These are phyloP conservation scores for Podospora bellae-mahoneyi DNA, from an alignment of 495 filamentous ascomycete species.

Conservation along the genomic window DNA sequence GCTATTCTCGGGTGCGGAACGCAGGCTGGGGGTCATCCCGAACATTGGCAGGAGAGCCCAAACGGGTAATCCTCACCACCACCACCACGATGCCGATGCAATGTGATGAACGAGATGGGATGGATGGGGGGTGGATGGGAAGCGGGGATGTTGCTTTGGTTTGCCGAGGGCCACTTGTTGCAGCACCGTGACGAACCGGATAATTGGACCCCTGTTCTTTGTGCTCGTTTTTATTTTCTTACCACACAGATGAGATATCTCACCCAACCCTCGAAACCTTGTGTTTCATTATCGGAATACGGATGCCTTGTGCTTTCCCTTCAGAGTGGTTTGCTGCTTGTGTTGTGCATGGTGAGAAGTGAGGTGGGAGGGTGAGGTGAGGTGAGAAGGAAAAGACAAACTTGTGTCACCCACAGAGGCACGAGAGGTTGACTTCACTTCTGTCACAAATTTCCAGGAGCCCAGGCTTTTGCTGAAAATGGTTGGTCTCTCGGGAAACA, in stretches of 20 bases:
- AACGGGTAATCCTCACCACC: constrained; percentile 4
- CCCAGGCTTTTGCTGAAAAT: background rate
- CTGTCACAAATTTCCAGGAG: background rate
- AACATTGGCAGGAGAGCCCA: constrained; percentile 10
- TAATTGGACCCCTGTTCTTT: constrained; percentile 17
- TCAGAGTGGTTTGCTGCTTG: background rate
- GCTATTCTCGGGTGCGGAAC: background rate
- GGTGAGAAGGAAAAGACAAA: background rate
- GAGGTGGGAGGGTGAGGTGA: too few relatives aligned
- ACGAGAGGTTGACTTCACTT: background rate
- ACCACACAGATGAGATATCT: background rate
- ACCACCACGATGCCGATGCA: background rate
- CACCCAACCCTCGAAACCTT: constrained; percentile 4
- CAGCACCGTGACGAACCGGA: constrained; percentile 11
- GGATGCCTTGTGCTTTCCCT: too few relatives aligned
- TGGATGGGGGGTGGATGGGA: background rate
- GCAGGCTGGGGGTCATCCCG: background rate
- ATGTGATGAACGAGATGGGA: background rate
- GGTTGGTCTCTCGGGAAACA: constrained; percentile 19
- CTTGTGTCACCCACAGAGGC: background rate
- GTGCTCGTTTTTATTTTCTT: background rate
- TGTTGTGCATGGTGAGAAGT: background rate
- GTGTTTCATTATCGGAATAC: background rate
- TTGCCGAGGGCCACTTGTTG: constrained; percentile 16
- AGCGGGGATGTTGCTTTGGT: constrained; percentile 9